Percentiles rank a stretch among this genome's conserved stretches.
phyloP scores from a whole-genome alignment of 2,329 filamentous ascomycete species.

The Chaetomium strumarium region DNA sequence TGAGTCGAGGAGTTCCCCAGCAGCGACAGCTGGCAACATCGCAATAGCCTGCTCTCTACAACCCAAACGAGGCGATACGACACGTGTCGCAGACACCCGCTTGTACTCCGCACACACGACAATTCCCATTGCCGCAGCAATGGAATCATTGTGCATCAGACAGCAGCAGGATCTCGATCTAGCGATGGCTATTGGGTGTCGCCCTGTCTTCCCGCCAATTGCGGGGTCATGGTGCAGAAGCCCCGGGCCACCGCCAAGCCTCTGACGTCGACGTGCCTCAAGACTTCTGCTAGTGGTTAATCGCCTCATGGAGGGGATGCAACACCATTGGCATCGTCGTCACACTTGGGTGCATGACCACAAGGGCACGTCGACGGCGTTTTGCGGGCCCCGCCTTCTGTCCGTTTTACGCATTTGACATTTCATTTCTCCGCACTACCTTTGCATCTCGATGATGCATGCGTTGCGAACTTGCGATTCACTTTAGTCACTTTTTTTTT shows the following conservation, averaged over 20 bases:
- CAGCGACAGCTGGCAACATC: background rate
- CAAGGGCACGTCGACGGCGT: background rate
- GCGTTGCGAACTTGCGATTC: background rate
- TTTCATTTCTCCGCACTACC: background rate
- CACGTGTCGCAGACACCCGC: background rate
- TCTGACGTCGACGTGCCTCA: conserved; percentile 25
- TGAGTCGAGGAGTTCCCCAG: background rate
- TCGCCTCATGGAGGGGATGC: conserved; percentile 1
- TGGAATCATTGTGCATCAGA: conserved; percentile 14
- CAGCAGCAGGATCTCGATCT: background rate
- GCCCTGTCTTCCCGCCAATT: conserved; percentile 15
- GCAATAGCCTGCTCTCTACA: background rate
- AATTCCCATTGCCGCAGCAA: background rate
- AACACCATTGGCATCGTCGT: background rate
- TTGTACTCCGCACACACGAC: background rate
- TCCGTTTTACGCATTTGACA: background rate
- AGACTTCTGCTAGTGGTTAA: background rate
- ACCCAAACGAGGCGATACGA: background rate
- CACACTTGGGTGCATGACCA: background rate
- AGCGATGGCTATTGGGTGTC: conserved; percentile 9
- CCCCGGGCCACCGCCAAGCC: conserved; percentile 18
- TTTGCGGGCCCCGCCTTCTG: background rate
- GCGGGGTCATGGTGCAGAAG: background rate
- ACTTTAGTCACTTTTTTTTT: background rate
- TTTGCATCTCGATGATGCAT: background rate